Conservation (phyloP, 2,329 filamentous ascomycete genomes). For the Colletotrichum truncatum region DNA sequence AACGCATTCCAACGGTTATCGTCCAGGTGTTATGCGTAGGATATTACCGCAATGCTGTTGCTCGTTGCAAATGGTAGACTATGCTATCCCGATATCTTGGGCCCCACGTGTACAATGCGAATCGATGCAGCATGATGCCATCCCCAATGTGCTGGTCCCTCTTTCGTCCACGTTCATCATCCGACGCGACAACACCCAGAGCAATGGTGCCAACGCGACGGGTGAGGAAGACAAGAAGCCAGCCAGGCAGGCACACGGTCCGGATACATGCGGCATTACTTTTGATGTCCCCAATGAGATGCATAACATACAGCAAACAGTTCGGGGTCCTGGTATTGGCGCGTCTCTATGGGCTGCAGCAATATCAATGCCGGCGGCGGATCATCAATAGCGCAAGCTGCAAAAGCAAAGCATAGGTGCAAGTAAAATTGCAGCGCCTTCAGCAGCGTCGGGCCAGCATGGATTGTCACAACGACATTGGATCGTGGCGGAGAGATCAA, state of each 20-base stretch:
- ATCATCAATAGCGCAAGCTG: slow-evolving; percentile 23
- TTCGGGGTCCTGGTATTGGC: neutral
- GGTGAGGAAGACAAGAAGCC: no score
- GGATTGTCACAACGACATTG: slow-evolving; percentile 26
- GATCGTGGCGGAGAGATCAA: slow-evolving; percentile 28
- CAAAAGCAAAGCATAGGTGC: slow-evolving; percentile 22
- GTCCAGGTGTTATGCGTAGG: slow-evolving; percentile 19
- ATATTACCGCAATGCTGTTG: slow-evolving; percentile 27
- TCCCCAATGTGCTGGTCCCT: neutral
- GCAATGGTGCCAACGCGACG: neutral
- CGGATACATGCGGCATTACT: slow-evolving; percentile 15
- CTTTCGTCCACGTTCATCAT: neutral
- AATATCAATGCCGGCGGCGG: neutral
- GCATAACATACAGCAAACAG: neutral
- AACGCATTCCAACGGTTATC: slow-evolving; percentile 15
- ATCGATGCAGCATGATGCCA: slow-evolving; percentile 19
- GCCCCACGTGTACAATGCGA: slow-evolving; percentile 21
- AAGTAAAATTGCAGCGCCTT: slow-evolving; percentile 26
- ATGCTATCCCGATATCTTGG: slow-evolving; percentile 2
- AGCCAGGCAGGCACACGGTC: no score
- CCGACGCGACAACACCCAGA: slow-evolving; percentile 1
- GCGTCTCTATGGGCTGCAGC: no score
- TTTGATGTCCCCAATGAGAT: neutral
- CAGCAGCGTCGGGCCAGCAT: slow-evolving; percentile 12
- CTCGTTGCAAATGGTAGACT: slow-evolving; percentile 14